A percentile compares a stretch with the other conserved stretches of the same genome.
phyloP scores from a whole-genome alignment of 2,329 filamentous ascomycete genomes.

The Calonectria fujianensis region DNA sequence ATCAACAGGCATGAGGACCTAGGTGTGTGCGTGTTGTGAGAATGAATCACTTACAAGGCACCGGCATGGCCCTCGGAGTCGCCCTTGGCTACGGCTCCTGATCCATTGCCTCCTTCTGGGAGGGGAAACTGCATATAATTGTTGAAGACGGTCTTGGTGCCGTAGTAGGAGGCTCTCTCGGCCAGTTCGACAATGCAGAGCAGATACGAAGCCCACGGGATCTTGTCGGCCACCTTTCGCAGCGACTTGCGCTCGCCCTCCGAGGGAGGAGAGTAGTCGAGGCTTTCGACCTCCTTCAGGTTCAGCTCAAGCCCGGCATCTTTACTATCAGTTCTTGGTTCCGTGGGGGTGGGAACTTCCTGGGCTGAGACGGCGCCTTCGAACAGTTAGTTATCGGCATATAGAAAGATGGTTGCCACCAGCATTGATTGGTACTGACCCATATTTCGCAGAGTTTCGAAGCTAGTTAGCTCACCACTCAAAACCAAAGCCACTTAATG shows the following conservation, averaged over 20 bases:
- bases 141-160: constrained; percentile 69
- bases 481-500: not conserved
- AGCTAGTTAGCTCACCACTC: not conserved
- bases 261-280: constrained; percentile 8
- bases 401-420: no score
- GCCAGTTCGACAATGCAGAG: constrained; percentile 77
- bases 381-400: not conserved
- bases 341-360: not conserved
- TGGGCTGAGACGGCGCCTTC: constrained; percentile 10
- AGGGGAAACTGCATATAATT: constrained; percentile 79
- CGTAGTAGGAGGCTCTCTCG: constrained; percentile 77
- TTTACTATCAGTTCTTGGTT: not conserved
- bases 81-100: constrained; percentile 63
- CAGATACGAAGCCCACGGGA: constrained; percentile 72
- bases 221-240: constrained; percentile 61
- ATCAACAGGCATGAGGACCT: not conserved
- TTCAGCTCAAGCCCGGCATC: constrained; percentile 11
- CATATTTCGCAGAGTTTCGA: not conserved
- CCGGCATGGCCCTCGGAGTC: constrained; percentile 73
- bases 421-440: not conserved
- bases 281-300: constrained; percentile 17
- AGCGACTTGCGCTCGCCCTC: constrained; percentile 4
- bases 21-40: not conserved
- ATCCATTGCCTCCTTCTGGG: constrained; percentile 69
- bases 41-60: constrained; percentile 13